Conservation (phyloP, 2,329 filamentous ascomycete genomes). For the Aspergillus quadrilineatus region DNA sequence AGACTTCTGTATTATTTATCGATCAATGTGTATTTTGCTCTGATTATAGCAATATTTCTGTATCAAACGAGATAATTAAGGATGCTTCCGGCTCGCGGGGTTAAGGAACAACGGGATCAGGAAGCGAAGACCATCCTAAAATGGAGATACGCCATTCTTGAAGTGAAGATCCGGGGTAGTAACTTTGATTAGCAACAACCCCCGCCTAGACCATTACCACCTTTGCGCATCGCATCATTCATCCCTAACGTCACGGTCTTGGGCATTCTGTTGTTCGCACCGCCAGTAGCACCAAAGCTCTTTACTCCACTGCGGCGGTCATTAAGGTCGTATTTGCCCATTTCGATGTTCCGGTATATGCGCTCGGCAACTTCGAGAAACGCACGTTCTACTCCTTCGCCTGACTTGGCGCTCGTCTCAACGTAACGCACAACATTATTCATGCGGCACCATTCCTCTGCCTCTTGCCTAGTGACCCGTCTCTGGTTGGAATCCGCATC, state of each 20-base stretch:
- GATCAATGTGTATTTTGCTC: neutral
- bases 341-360: slow-evolving; percentile 96
- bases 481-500: slow-evolving; percentile 54
- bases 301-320: slow-evolving; percentile 92
- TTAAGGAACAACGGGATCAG: neutral
- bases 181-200: slow-evolving; percentile 36
- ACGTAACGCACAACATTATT: slow-evolving; percentile 93
- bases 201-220: slow-evolving; percentile 36
- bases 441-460: slow-evolving; percentile 79
- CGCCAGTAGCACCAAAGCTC: slow-evolving; percentile 48
- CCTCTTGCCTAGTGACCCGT: slow-evolving; percentile 78
- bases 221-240: slow-evolving; percentile 49
- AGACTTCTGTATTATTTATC: slow-evolving; percentile 10
- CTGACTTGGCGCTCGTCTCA: slow-evolving; percentile 93
- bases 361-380: slow-evolving; percentile 92
- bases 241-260: slow-evolving; percentile 47
- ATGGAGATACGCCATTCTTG: neutral
- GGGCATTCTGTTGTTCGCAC: slow-evolving; percentile 34
- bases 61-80: neutral
- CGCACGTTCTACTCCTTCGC: slow-evolving; percentile 87
- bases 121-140: neutral
- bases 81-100: neutral
- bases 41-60: neutral
- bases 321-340: slow-evolving; percentile 90
- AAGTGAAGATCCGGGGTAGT: neutral